phyloP scores from a whole-genome alignment of 2,329 filamentous ascomycete genomes.

The Cryphonectria naterciae region DNA sequence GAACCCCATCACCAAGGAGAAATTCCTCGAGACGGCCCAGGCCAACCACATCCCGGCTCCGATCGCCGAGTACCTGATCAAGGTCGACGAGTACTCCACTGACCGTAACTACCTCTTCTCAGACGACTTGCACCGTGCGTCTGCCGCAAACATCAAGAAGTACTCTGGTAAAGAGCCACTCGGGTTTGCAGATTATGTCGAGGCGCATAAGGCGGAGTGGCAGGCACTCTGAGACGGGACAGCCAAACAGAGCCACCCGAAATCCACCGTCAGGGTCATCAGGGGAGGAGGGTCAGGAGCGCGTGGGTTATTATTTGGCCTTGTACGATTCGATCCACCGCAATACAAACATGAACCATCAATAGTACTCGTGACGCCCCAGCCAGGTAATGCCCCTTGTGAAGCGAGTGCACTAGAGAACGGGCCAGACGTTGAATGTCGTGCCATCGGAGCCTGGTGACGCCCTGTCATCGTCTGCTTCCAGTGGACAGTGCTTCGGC shows the following conservation, averaged over 20 bases:
- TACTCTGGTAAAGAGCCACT: conserved; percentile 20
- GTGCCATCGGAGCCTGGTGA: conserved; percentile 4
- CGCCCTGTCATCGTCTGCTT: neutral
- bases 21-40: neutral
- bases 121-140: neutral
- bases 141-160: conserved; percentile 23
- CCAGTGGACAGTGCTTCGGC: neutral
- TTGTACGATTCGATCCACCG: neutral
- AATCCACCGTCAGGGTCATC: neutral
- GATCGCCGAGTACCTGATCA: conserved; percentile 3
- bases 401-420: neutral
- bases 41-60: neutral
- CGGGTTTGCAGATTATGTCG: conserved; percentile 23
- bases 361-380: neutral
- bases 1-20: conserved; percentile 18
- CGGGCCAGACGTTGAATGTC: neutral
- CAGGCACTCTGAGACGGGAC: conserved; percentile 13
- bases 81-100: neutral
- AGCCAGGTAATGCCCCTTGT: neutral
- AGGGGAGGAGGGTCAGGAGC: neutral
- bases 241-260: neutral
- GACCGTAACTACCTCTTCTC: neutral
- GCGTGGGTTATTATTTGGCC: neutral
- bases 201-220: conserved; percentile 25
- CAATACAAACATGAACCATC: neutral